phyloP scores from a whole-genome alignment of 2,329 filamentous ascomycete species.

The Reticulascus tulasneorum region DNA sequence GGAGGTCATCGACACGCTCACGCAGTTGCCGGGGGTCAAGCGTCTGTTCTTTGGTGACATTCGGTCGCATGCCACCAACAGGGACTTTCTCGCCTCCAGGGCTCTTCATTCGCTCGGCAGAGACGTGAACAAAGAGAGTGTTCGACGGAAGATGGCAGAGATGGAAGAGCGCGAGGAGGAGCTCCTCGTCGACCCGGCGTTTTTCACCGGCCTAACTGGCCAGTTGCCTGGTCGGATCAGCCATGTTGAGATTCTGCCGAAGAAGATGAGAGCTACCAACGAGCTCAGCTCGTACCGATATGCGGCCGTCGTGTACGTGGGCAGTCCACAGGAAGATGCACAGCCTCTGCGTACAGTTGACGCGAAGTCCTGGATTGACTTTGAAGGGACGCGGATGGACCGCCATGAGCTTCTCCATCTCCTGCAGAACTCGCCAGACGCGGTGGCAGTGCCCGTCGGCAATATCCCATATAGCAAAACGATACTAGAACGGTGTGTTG shows the following conservation, averaged over 20 bases:
- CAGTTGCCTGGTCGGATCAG: constrained; percentile 11
- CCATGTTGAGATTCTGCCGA: constrained; percentile 24
- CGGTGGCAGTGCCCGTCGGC: constrained; percentile 8
- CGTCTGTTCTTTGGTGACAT: constrained; percentile 16
- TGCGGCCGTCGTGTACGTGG: constrained; percentile 19
- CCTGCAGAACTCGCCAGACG: constrained; percentile 1
- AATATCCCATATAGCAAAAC: constrained; percentile 25
- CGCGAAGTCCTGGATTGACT: too few species aligned
- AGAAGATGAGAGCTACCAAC: constrained; percentile 21
- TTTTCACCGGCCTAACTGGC: constrained; percentile 15
- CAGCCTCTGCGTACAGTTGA: constrained; percentile 9
- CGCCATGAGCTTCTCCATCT: too few species aligned
- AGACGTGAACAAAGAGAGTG: constrained; percentile 1
- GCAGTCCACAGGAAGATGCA: neutral
- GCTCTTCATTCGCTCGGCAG: constrained; percentile 3
- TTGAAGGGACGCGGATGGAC: too few species aligned
- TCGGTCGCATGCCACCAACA: constrained; percentile 10
- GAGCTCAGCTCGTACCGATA: constrained; percentile 24
- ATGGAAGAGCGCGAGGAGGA: constrained; percentile 13
- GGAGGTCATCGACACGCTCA: constrained; percentile 10
- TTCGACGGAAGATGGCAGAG: constrained; percentile 7
- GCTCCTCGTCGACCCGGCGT: constrained; percentile 19
- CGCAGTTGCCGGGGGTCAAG: neutral
- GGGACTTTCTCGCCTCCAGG: constrained; percentile 12
- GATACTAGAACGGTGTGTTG: constrained; percentile 23